These are phyloP conservation scores for Fonsecaea nubica DNA, from an alignment of 2,329 filamentous ascomycete genomes.

Conservation along the genomic window DNA sequence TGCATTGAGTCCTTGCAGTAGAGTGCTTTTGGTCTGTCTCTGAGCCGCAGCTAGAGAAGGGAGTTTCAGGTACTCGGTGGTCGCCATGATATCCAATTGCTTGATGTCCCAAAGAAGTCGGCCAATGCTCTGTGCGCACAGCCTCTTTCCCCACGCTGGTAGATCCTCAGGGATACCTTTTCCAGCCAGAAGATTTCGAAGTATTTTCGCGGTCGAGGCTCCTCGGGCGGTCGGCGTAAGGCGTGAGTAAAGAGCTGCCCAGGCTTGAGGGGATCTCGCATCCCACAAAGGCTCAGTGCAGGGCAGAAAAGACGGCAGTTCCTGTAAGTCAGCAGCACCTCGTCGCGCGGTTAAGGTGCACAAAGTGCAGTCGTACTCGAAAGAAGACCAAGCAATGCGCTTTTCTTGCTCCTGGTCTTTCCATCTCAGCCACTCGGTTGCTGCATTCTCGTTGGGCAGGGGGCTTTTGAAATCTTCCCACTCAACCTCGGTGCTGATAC, in stretches of 20 bases:
- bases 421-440: constrained; percentile 30
- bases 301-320: constrained; percentile 32
- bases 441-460: constrained; percentile 16
- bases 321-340: constrained; percentile 33
- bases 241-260: constrained; percentile 29
- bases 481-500: constrained; percentile 31
- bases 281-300: constrained; percentile 34
- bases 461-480: constrained; percentile 23
- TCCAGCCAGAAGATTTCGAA: constrained; percentile 30
- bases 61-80: constrained; percentile 29
- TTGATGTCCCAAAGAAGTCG: constrained; percentile 37
- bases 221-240: constrained; percentile 26
- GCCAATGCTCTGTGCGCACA: constrained; percentile 35
- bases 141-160: constrained; percentile 34
- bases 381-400: constrained; percentile 33
- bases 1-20: constrained; percentile 33
- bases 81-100: constrained; percentile 34
- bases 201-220: constrained; percentile 27
- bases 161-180: constrained; percentile 29
- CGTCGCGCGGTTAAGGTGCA: constrained; percentile 32
- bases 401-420: constrained; percentile 33
- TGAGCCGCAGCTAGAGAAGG: constrained; percentile 32
- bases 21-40: constrained; percentile 31
- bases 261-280: constrained; percentile 28
- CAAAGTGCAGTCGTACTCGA: constrained; percentile 36